phyloP scores from a whole-genome alignment of 2,329 filamentous ascomycete genomes.

The Talaromyces sp. region DNA sequence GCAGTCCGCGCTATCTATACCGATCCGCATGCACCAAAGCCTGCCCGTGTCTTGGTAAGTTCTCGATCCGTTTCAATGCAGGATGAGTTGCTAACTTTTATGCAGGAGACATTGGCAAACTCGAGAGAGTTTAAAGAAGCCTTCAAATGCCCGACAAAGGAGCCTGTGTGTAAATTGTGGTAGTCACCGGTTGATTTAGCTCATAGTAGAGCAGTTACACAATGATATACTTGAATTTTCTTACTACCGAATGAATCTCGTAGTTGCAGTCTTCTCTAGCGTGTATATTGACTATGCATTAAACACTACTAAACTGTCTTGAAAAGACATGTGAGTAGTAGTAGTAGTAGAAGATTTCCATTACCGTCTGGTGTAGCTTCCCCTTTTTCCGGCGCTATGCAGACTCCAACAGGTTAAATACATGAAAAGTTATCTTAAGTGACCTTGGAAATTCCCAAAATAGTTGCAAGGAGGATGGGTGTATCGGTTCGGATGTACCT shows the following conservation, averaged over 20 bases:
- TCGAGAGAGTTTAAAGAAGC: slow-evolving; percentile 63
- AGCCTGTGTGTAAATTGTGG: slow-evolving; percentile 68
- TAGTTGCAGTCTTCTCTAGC: not conserved
- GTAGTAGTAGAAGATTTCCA: too few relatives aligned
- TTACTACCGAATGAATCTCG: not conserved
- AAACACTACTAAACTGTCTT: too few relatives aligned
- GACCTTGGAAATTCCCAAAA: too few relatives aligned
- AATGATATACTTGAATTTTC: not conserved
- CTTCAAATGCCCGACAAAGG: slow-evolving; percentile 61
- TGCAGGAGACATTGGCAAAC: slow-evolving; percentile 60
- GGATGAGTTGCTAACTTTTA: slow-evolving; percentile 7
- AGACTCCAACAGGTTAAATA: too few relatives aligned
- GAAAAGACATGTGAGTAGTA: too few relatives aligned
- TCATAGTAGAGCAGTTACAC: not conserved
- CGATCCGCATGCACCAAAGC: slow-evolving; percentile 63
- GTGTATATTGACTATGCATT: too few relatives aligned
- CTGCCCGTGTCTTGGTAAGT: slow-evolving; percentile 51
- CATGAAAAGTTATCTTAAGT: too few relatives aligned
- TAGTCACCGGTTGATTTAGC: slow-evolving; percentile 30
- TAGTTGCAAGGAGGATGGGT: too few relatives aligned
- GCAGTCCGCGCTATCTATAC: slow-evolving; percentile 56
- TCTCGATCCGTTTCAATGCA: not conserved
- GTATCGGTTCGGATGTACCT: too few relatives aligned
- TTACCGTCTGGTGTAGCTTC: too few relatives aligned
- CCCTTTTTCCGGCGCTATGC: too few relatives aligned